These are phyloP conservation scores for Jamesozyma hellenica DNA, from an alignment of 805 yeast genomes.

Conservation along the genomic window DNA sequence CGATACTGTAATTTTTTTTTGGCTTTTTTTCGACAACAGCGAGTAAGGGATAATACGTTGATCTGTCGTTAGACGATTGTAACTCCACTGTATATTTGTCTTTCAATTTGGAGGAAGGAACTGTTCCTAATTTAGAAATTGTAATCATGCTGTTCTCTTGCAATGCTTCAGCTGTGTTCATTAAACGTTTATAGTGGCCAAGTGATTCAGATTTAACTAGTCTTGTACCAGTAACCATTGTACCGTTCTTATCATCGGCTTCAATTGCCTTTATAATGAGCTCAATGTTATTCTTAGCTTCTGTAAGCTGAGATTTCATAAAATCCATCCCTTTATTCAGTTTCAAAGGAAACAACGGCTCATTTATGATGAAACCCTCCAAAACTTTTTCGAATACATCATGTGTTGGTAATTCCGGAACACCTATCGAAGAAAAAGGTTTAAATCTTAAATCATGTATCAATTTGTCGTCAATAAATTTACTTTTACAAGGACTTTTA, in stretches of 20 bases:
- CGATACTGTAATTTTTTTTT: not conserved
- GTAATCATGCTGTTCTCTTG: not conserved
- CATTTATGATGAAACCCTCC: slow-evolving; percentile 12
- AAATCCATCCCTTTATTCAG: slow-evolving; percentile 11
- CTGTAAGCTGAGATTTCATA: slow-evolving; percentile 12
- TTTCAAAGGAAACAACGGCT: slow-evolving; percentile 13
- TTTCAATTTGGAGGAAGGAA: not conserved
- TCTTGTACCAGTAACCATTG: slow-evolving; percentile 19
- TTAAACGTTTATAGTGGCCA: slow-evolving; percentile 23
- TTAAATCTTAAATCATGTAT: slow-evolving; percentile 58
- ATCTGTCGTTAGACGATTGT: slow-evolving; percentile 7
- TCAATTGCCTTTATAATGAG: slow-evolving; percentile 13
- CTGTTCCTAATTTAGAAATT: not conserved
- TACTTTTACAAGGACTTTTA: slow-evolving; percentile 18
- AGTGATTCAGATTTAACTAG: slow-evolving; percentile 25
- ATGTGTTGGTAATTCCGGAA: slow-evolving; percentile 54
- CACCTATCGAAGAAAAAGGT: slow-evolving; percentile 70
- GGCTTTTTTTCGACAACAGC: slow-evolving; percentile 4
- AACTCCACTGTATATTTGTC: slow-evolving; percentile 1
- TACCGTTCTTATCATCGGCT: slow-evolving; percentile 16
- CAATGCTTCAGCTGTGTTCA: slow-evolving; percentile 9
- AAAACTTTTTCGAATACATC: slow-evolving; percentile 19
- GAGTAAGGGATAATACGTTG: slow-evolving; percentile 18
- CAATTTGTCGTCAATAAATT: slow-evolving; percentile 21
- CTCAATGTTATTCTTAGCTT: slow-evolving; percentile 9